A percentile compares a stretch with the other conserved stretches of the same genome.
These are phyloP conservation scores for Xylaria sp. DNA, from an alignment of 2,329 filamentous ascomycete genomes.

Conservation along the genomic window DNA sequence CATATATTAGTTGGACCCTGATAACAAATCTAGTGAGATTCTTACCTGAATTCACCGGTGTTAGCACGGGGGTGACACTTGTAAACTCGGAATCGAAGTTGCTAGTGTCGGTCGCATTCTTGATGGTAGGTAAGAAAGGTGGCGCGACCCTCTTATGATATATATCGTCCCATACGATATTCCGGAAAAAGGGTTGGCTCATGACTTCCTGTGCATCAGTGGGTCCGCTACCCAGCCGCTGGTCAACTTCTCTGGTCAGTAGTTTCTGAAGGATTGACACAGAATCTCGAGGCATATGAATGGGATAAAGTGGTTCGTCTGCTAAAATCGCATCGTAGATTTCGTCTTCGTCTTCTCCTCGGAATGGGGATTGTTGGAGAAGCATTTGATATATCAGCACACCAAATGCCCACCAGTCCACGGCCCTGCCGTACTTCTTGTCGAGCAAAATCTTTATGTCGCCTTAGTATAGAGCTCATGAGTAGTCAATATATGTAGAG, in stretches of 20 bases:
- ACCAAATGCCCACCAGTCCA: conserved; percentile 99
- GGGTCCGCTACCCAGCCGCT: conserved; percentile 90
- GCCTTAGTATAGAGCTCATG: conserved; percentile 46
- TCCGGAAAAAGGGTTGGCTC: conserved; percentile 98
- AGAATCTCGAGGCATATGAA: conserved; percentile 97
- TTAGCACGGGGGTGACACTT: conserved; percentile 95
- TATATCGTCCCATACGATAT: conserved; percentile 98
- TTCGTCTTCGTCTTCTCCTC: conserved; percentile 98
- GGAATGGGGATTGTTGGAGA: conserved; percentile 97
- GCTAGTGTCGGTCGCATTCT: conserved; percentile 95
- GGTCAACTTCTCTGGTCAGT: conserved; percentile 91
- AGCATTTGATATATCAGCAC: conserved; percentile 99
- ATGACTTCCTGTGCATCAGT: conserved; percentile 99
- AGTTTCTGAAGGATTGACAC: conserved; percentile 98
- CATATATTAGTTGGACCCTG: conserved; percentile 39
- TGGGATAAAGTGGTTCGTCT: conserved; percentile 96
- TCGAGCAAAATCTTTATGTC: conserved; percentile 84
- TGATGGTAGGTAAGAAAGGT: conserved; percentile 90
- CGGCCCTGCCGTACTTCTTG: conserved; percentile 96
- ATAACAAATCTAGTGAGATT: conserved; percentile 39
- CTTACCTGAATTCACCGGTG: conserved; percentile 96
- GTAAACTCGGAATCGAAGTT: conserved; percentile 99
- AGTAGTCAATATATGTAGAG: not conserved
- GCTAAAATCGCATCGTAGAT: conserved; percentile 99
- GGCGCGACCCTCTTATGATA: conserved; percentile 93